phyloP scores from a whole-genome alignment of 2,329 filamentous ascomycete species.

The Aspergillus sp. region DNA sequence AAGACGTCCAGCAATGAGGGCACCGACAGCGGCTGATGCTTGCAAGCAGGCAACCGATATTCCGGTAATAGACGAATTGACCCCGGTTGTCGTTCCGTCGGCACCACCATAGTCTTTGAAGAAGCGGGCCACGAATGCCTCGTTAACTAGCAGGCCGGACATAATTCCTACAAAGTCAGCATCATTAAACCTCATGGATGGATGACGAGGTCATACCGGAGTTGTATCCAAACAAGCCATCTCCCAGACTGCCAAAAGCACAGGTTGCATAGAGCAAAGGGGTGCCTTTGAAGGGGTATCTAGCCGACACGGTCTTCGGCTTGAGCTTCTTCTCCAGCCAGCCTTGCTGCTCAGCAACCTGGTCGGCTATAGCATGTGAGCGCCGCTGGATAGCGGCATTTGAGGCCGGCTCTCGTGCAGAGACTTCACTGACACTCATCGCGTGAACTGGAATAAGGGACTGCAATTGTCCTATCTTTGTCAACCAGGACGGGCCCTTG shows the following conservation, averaged over 20 bases:
- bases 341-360: slow-evolving; percentile 24
- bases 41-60: slow-evolving; percentile 40
- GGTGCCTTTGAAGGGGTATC: slow-evolving; percentile 41
- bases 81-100: slow-evolving; percentile 26
- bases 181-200: not conserved
- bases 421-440: slow-evolving; percentile 1
- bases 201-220: slow-evolving; percentile 27
- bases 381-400: slow-evolving; percentile 23
- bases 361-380: slow-evolving; percentile 23
- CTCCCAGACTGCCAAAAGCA: slow-evolving; percentile 42
- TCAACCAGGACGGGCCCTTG: not conserved
- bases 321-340: slow-evolving; percentile 39
- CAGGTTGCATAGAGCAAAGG: slow-evolving; percentile 39
- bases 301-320: slow-evolving; percentile 35
- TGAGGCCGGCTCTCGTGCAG: not conserved
- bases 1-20: slow-evolving; percentile 35
- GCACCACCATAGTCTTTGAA: slow-evolving; percentile 40
- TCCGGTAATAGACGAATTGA: slow-evolving; percentile 41
- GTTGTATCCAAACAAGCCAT: slow-evolving; percentile 45
- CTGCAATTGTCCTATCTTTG: not conserved
- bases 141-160: slow-evolving; percentile 42
- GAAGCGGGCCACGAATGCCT: slow-evolving; percentile 41
- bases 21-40: slow-evolving; percentile 35
- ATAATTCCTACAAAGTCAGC: slow-evolving; percentile 35
- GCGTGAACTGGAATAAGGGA: not conserved